Evolutionary conservation across 441 rosid genomes (phyloP).

Genomic region (Pelargonium citronellum): DNA sequence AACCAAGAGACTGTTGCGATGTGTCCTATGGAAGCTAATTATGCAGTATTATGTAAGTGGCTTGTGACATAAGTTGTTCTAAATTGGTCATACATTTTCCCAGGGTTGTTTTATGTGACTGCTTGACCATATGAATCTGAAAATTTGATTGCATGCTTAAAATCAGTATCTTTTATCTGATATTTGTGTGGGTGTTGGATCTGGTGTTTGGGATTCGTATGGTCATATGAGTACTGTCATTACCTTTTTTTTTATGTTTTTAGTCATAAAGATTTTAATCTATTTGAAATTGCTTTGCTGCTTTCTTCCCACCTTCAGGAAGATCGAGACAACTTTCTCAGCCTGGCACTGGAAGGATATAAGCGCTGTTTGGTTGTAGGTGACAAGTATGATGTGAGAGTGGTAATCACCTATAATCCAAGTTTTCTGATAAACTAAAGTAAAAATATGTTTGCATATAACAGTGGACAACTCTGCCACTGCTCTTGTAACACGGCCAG

Average conservation of each 20-base stretch:
- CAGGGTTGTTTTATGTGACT: not conserved
- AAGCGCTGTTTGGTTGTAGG: constrained; percentile 78
- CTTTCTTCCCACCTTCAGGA: constrained; percentile 43
- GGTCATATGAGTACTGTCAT: not conserved
- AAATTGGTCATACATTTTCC: not conserved
- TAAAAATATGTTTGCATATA: not conserved
- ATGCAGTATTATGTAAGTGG: not conserved
- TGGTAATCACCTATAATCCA: constrained; percentile 48
- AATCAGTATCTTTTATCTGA: not conserved
- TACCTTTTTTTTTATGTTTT: constrained; percentile 7
- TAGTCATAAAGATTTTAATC: not conserved
- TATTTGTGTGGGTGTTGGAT: not conserved
- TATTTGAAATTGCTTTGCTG: constrained; percentile 16
- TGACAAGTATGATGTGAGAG: constrained; percentile 90
- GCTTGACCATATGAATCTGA: not conserved
- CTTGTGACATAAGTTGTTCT: not conserved
- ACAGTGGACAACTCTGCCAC: too few species aligned
- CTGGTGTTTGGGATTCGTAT: not conserved
- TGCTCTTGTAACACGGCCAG: too few species aligned
- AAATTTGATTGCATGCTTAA: not conserved
- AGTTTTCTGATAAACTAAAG: constrained; percentile 10
- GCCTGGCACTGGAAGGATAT: constrained; percentile 88
- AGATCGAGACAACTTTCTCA: constrained; percentile 89
- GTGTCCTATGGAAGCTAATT: not conserved
- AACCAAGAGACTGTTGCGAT: not conserved